A percentile compares a stretch with the other conserved stretches of the same genome.
These are phyloP conservation scores for Alnus rubra DNA, from an alignment of 306 rosid genomes.

Conservation along the genomic window DNA sequence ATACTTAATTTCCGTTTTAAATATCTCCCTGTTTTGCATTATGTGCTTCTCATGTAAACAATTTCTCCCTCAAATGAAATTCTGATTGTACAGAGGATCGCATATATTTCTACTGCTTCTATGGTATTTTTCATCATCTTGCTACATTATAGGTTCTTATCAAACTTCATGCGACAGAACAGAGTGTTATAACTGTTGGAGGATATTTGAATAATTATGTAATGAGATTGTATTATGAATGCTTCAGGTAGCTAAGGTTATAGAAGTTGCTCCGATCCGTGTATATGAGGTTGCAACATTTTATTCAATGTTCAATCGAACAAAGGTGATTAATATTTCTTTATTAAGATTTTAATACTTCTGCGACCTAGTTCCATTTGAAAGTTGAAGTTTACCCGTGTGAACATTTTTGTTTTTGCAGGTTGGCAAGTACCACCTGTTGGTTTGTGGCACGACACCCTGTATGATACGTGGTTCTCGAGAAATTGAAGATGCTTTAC, in stretches of 20 bases:
- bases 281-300: slow-evolving; percentile 97
- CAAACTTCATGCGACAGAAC: slow-evolving; percentile 8
- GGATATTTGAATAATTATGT: slow-evolving; percentile 11
- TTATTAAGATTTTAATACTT: slow-evolving; percentile 3
- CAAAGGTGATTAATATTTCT: slow-evolving; percentile 59
- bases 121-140: not conserved
- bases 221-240: slow-evolving; percentile 40
- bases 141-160: not conserved
- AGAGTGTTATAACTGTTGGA: slow-evolving; percentile 13
- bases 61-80: not conserved
- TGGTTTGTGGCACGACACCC: slow-evolving; percentile 98
- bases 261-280: slow-evolving; percentile 93
- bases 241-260: slow-evolving; percentile 79
- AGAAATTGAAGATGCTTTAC: slow-evolving; percentile 80
- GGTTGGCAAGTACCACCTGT: slow-evolving; percentile 93
- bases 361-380: slow-evolving; percentile 8
- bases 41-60: not conserved
- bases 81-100: not conserved
- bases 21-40: not conserved
- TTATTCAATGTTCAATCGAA: slow-evolving; percentile 94
- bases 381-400: slow-evolving; percentile 31
- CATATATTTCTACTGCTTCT: not conserved
- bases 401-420: slow-evolving; percentile 43
- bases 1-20: not conserved
- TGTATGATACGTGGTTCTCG: slow-evolving; percentile 99